Conservation (phyloP, 768 basidiomycete genomes). For the Plicaturopsis crispa region DNA sequence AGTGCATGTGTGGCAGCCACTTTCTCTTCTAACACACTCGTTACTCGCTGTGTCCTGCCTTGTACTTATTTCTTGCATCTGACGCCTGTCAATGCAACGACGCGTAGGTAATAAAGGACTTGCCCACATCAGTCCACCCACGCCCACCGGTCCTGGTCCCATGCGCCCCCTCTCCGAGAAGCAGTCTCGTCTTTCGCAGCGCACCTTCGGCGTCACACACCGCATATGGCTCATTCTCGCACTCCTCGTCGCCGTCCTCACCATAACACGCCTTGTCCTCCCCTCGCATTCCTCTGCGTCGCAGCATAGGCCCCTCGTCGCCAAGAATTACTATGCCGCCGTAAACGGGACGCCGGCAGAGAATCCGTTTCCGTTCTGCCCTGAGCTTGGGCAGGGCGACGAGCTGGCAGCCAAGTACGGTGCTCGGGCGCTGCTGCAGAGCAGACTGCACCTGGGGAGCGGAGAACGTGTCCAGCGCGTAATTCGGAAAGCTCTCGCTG, state of each 20-base stretch:
- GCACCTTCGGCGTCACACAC: conserved; percentile 55
- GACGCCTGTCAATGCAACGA: conserved; percentile 53
- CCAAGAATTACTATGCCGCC: conserved; percentile 86
- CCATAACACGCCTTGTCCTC: conserved; percentile 49
- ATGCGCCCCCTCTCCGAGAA: conserved; percentile 33
- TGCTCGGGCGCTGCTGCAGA: conserved; percentile 62
- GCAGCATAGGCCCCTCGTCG: conserved; percentile 29
- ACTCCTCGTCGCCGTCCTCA: conserved; percentile 45
- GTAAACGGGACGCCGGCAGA: conserved; percentile 51
- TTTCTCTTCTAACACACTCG: no score
- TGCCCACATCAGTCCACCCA: conserved; percentile 48
- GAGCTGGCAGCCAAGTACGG: conserved; percentile 76
- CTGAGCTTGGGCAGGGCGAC: conserved; percentile 78
- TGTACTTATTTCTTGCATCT: conserved; percentile 1
- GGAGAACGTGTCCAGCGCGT: conserved; percentile 78
- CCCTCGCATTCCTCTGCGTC: conserved; percentile 25
- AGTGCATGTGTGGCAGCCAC: no score
- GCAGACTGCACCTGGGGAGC: conserved; percentile 70
- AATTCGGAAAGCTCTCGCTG: conserved; percentile 75
- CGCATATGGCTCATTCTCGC: conserved; percentile 59
- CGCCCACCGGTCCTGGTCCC: conserved; percentile 38
- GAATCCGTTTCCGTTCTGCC: conserved; percentile 88
- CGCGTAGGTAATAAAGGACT: conserved; percentile 41
- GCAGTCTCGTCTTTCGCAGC: conserved; percentile 44
- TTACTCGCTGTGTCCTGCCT: no score